Base-by-base conservation (phyloP, 768 basidiomycete species). In the Macrolepiota albuminosa region DNA sequence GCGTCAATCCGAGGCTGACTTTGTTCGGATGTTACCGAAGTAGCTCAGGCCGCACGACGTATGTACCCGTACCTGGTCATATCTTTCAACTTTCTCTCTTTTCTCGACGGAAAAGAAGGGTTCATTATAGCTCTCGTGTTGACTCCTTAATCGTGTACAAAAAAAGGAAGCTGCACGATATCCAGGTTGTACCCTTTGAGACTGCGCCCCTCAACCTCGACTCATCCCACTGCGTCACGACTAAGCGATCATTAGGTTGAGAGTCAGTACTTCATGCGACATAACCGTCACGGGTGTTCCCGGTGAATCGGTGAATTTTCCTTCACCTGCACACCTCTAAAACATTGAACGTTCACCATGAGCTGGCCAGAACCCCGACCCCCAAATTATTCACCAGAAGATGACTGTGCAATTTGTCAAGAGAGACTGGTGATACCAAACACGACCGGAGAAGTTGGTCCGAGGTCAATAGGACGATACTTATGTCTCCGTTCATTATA, bases 371-470 rank as follows among this genome's bases (percentile, higher is more conserved):
- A 60, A 56, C 59, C 54, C 11, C 59, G 34, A 43, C 49, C 43
- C 51, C 54, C 59, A 6, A 60, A 56, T 9, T 56, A 60, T 34
- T 60, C 59, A 36, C 33, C 42, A 39, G 59, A 60, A 36, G 39
- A 54, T 26, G 59, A 60, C 4, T 60, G 59, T 51, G 54, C 54
- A 51, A 49, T 60, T n/a, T 60, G 59, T 39, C 33, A 9, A 11
- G 54, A 60, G 11, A 49, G 39, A 26, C 59, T 60, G 4, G 54
- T 60, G 24, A 60, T 60, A 34, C 59, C 54, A 45, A 60, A 56
- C 13, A 56, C 54, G 18, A 45, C 21, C 14, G 59, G 54, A 29
- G 59, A 60, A 46, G 51, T 18, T 18, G 59, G 59, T 43, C 24
- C 59, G 31, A 60, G 59, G 59, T 60, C 21, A 47, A 52, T 52